Percentiles rank a stretch among this genome's conserved stretches.
Conservation (phyloP, 2,329 filamentous ascomycete genomes). For the Capronia epimyces region DNA sequence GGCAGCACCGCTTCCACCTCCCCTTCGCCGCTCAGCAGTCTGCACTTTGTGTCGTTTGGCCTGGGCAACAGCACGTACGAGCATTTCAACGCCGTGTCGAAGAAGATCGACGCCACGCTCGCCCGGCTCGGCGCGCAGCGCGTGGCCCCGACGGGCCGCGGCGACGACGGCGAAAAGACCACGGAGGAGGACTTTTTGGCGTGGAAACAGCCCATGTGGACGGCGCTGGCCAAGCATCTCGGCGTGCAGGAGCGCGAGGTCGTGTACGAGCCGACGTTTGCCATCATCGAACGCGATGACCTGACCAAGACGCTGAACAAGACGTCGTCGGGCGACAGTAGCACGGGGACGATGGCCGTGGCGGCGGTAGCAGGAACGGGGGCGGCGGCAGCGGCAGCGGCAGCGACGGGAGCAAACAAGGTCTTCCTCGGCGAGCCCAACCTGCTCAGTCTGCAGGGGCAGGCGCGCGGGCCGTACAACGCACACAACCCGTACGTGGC, state of each 20-base stretch:
- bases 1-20: background rate
- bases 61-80: slow-evolving; percentile 96
- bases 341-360: too few species aligned
- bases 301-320: slow-evolving; percentile 27
- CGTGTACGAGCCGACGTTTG: slow-evolving; percentile 79
- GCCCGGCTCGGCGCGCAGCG: slow-evolving; percentile 68
- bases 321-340: slow-evolving; percentile 28
- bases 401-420: too few species aligned
- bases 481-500: slow-evolving; percentile 47
- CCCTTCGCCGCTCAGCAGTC: slow-evolving; percentile 41
- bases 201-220: slow-evolving; percentile 96
- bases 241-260: slow-evolving; percentile 80
- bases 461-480: background rate
- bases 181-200: slow-evolving; percentile 96
- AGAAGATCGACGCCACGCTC: slow-evolving; percentile 71
- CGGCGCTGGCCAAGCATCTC: slow-evolving; percentile 67
- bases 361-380: too few species aligned
- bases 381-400: too few species aligned
- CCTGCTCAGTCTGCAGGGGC: slow-evolving; percentile 49
- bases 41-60: slow-evolving; percentile 80
- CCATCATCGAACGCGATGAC: slow-evolving; percentile 52
- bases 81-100: slow-evolving; percentile 93
- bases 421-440: slow-evolving; percentile 41
- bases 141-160: slow-evolving; percentile 77
- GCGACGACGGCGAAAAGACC: slow-evolving; percentile 85